These are phyloP conservation scores for Mycena venus DNA, from an alignment of 768 basidiomycete genomes.

Conservation along the genomic window DNA sequence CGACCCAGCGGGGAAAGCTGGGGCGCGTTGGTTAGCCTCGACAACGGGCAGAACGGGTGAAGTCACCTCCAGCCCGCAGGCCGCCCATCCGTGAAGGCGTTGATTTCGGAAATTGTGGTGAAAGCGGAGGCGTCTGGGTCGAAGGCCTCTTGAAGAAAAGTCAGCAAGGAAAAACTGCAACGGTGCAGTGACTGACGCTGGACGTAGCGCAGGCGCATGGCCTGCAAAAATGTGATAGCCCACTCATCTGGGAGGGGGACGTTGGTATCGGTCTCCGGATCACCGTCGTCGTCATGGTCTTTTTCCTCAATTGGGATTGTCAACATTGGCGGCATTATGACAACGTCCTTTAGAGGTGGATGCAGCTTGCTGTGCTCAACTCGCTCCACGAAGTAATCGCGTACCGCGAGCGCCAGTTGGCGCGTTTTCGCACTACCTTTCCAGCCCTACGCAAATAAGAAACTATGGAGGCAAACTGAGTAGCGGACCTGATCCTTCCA, in stretches of 20 bases:
- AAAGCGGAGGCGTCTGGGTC: conserved; percentile 14
- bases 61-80: conserved; percentile 20
- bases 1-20: conserved; percentile 20
- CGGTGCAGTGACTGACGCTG: background rate
- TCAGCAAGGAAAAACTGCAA: background rate
- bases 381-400: conserved; percentile 20
- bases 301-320: no score
- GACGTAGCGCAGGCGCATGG: background rate
- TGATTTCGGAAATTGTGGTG: conserved; percentile 12
- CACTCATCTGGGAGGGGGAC: no score
- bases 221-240: background rate
- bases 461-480: background rate
- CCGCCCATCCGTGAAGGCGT: background rate
- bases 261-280: conserved; percentile 7
- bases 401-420: conserved; percentile 1
- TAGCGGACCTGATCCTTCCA: conserved; percentile 27
- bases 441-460: conserved; percentile 1
- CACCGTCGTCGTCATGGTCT: conserved; percentile 39
- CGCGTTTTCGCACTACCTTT: conserved; percentile 12
- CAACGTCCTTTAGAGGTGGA: conserved; percentile 12
- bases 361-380: background rate
- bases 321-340: background rate
- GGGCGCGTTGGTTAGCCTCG: background rate
- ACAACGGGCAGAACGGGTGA: background rate
- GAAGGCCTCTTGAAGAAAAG: background rate